Evolutionary conservation across 371 early-diverging fungal species (phyloP), one percentile per base, ranked within the genome.

Genomic region (Massospora cicadina): DNA sequence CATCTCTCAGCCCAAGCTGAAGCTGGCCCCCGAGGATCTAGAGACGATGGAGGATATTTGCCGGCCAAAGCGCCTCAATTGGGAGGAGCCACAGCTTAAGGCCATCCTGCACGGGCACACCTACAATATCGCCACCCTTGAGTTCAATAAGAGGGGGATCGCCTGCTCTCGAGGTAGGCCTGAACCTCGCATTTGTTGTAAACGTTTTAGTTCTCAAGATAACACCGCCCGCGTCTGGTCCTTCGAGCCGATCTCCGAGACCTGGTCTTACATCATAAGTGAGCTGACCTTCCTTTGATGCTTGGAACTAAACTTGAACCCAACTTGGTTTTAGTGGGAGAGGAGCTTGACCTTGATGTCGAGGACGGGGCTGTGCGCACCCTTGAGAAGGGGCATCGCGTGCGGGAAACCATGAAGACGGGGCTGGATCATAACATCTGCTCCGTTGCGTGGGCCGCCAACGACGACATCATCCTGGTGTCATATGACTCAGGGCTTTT

Each of bases 21-120:
- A 57, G n/a, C 12, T 23, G 13, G 17, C 58, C 7, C 7, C 7
- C 17, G 58, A 57, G 26, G 58, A 57, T 7, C 26, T 57, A n/a
- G 28, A 57, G 23, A 26, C 17, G 7, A 26, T 57, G 13, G 58
- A 23, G 26, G 23, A 25, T 57, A 27, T 25, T 23, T 25, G 28
- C 58, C 23, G 28, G 12, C 60, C 60, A 23, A 29, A 26, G 13
- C 29, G 60, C 31, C 13, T 59, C 21, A 21, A 12, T 3, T 59
- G 60, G 60, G 60, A 2, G 17, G 17, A 2, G 3, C 26, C 26
- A 3, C 13, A 28, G 21, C 21, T 59, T 1, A 17, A 26, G 2
- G 21, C 31, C 29, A 59, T 59, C 29, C 29, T 59, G 13, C 60
- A 59, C 31, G 60, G 60, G 1, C 60, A 59, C 29, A 59, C 60